A percentile compares a stretch with the other conserved stretches of the same genome.
Evolutionary conservation across 305 asterid species (phyloP).

Genomic region (Rubia tinctorum): DNA sequence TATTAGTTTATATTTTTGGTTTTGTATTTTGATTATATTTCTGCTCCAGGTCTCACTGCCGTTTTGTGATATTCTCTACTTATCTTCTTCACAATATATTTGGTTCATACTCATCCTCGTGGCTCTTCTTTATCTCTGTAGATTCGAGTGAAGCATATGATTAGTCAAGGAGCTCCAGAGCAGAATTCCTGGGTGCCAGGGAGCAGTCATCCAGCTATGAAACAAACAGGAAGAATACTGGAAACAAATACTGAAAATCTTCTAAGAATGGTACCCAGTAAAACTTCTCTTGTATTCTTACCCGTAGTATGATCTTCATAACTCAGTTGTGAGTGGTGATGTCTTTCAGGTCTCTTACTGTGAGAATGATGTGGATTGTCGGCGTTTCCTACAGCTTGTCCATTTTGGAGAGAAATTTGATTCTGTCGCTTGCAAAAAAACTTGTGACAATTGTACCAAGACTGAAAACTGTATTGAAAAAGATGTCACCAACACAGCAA

Average conservation of each 20-base stretch:
- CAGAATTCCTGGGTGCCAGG: slow-evolving; percentile 64
- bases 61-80: not conserved
- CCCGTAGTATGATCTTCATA: not conserved
- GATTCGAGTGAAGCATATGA: slow-evolving; percentile 98
- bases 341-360: slow-evolving; percentile 87
- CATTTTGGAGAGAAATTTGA: slow-evolving; percentile 98
- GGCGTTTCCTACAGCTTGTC: slow-evolving; percentile 90
- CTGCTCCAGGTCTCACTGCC: slow-evolving; percentile 8
- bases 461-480: slow-evolving; percentile 63
- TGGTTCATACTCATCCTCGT: not conserved
- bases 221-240: slow-evolving; percentile 71
- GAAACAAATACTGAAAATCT: slow-evolving; percentile 94
- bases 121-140: slow-evolving; percentile 27
- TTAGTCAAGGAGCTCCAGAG: slow-evolving; percentile 75
- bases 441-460: slow-evolving; percentile 93
- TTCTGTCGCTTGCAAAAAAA: slow-evolving; percentile 67
- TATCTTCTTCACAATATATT: not conserved
- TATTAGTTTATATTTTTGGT: slow-evolving; percentile 9
- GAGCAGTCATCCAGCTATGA: slow-evolving; percentile 44
- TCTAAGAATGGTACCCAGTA: slow-evolving; percentile 66
- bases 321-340: slow-evolving; percentile 11
- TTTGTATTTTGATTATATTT: slow-evolving; percentile 21
- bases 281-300: slow-evolving; percentile 7
- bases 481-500: slow-evolving; percentile 78
- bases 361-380: slow-evolving; percentile 92